These are phyloP conservation scores for Botrytis sinoallii DNA, from an alignment of 2,329 filamentous ascomycete species.

Conservation along the genomic window DNA sequence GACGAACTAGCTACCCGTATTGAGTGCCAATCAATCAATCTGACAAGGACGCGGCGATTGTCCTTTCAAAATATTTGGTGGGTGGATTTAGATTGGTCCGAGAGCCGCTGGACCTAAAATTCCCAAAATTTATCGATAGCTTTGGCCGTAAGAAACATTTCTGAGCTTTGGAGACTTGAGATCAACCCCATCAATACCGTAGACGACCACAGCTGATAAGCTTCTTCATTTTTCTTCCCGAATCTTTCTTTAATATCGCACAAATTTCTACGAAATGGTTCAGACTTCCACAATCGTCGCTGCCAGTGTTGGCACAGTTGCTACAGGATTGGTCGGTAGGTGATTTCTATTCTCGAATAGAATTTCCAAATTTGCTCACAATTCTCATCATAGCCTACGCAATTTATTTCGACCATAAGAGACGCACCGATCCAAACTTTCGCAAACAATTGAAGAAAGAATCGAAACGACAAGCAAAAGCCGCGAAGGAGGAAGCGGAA, in stretches of 20 bases:
- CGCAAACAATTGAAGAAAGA: slow-evolving; percentile 68
- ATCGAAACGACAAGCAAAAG: slow-evolving; percentile 68
- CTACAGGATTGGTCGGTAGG: slow-evolving; percentile 58
- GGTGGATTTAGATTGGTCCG: slow-evolving; percentile 19
- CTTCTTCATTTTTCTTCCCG: slow-evolving; percentile 13
- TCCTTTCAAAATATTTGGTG: slow-evolving; percentile 9
- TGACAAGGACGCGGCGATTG: neutral
- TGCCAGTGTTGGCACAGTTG: slow-evolving; percentile 58
- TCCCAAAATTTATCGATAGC: slow-evolving; percentile 22
- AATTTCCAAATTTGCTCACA: slow-evolving; percentile 24
- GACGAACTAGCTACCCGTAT: neutral
- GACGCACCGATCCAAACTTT: slow-evolving; percentile 63
- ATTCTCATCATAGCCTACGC: slow-evolving; percentile 52
- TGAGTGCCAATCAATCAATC: neutral
- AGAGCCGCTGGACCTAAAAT: slow-evolving; percentile 16
- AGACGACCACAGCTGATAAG: slow-evolving; percentile 3
- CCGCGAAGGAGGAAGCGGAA: slow-evolving; percentile 69
- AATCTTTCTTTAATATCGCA: slow-evolving; percentile 1
- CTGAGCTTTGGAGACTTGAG: slow-evolving; percentile 18
- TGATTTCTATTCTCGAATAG: neutral
- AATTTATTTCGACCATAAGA: slow-evolving; percentile 66
- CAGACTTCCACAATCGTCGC: slow-evolving; percentile 56
- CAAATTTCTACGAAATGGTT: slow-evolving; percentile 40
- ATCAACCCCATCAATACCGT: slow-evolving; percentile 10
- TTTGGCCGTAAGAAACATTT: slow-evolving; percentile 19